phyloP scores from a whole-genome alignment of 1,284 basidiomycete genomes.

The Anthracocystis panici-leucophaei region DNA sequence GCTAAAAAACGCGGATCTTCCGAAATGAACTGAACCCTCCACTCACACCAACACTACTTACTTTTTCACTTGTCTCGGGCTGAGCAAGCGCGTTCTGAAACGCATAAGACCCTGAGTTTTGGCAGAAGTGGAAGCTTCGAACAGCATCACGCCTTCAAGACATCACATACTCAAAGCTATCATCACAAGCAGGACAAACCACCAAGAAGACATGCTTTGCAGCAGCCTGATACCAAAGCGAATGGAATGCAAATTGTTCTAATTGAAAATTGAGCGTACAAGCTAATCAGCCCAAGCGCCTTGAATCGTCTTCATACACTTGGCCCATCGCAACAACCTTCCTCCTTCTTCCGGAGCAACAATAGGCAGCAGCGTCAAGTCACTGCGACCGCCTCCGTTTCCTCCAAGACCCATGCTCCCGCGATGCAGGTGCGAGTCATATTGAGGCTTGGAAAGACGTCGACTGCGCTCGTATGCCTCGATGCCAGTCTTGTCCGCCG shows the following conservation, averaged over 20 bases:
- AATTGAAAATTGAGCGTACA: neutral
- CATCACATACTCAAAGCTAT: too few species aligned
- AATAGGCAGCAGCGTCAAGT: slow-evolving; percentile 74
- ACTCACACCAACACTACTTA: slow-evolving; percentile 18
- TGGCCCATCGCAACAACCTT: slow-evolving; percentile 80
- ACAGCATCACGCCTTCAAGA: neutral
- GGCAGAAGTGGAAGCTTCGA: neutral
- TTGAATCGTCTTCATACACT: slow-evolving; percentile 80
- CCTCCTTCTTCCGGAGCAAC: slow-evolving; percentile 86
- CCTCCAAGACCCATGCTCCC: slow-evolving; percentile 65
- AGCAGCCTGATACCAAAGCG: neutral
- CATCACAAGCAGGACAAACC: too few species aligned
- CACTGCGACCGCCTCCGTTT: slow-evolving; percentile 52
- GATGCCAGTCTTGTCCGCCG: slow-evolving; percentile 24
- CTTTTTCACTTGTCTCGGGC: neutral
- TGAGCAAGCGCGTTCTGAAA: neutral
- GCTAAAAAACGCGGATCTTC: slow-evolving; percentile 14
- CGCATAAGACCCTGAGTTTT: neutral
- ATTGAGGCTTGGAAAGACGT: slow-evolving; percentile 61
- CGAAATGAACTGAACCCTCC: slow-evolving; percentile 21
- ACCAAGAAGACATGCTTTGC: too few species aligned
- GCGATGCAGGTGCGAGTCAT: slow-evolving; percentile 49
- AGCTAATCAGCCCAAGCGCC: slow-evolving; percentile 77
- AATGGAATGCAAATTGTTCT: neutral
- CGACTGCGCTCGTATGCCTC: slow-evolving; percentile 42